Conservation (phyloP, 2,329 filamentous ascomycete species). For the Botrytis sinoallii region DNA sequence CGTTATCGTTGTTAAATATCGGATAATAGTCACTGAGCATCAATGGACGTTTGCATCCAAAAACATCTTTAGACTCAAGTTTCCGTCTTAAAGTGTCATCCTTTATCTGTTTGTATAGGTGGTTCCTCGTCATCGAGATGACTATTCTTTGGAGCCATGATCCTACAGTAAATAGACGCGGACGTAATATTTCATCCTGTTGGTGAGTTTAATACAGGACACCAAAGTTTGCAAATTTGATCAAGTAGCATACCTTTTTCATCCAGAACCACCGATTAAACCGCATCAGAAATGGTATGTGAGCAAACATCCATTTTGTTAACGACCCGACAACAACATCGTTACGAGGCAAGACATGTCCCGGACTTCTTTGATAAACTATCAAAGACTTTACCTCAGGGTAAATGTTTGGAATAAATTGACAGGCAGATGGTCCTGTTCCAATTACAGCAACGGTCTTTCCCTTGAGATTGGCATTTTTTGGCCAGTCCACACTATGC, state of each 20-base stretch:
- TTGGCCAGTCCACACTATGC: conserved; percentile 11
- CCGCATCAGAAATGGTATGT: background rate
- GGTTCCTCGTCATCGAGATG: background rate
- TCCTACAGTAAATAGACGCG: background rate
- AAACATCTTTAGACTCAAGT: conserved; percentile 6
- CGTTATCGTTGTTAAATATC: background rate
- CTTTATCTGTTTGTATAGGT: conserved; percentile 2
- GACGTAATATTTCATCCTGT: background rate
- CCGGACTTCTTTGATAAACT: conserved; percentile 10
- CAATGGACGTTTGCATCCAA: conserved; percentile 6
- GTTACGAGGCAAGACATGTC: conserved; percentile 1
- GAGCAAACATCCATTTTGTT: conserved; percentile 14
- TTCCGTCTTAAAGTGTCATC: background rate
- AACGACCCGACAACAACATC: background rate
- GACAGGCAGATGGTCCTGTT: conserved; percentile 10
- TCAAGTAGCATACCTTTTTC: background rate
- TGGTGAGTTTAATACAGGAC: background rate
- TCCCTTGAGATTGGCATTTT: background rate
- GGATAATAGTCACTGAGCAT: conserved; percentile 7
- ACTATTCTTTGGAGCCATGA: conserved; percentile 2
- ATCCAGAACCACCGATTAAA: background rate
- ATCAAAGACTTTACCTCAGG: background rate
- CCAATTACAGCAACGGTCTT: conserved; percentile 7
- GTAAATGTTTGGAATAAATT: conserved; percentile 7
- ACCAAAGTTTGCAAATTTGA: background rate